These are phyloP conservation scores for Suhomyces xylopsoci DNA, from an alignment of 805 yeast genomes.

Conservation along the genomic window DNA sequence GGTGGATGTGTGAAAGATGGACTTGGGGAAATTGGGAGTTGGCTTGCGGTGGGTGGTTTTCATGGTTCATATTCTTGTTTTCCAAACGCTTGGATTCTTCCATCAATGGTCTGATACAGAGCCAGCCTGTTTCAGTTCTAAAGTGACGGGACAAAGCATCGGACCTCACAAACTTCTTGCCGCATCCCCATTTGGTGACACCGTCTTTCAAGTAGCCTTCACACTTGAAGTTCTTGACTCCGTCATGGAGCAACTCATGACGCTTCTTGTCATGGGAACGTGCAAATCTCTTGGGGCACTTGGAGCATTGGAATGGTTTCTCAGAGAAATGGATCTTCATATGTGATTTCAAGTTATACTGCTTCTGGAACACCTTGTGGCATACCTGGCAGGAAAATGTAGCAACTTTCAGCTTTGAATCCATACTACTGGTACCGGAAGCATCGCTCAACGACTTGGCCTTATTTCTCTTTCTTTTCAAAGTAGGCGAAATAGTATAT, in stretches of 20 bases:
- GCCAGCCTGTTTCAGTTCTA: conserved; percentile 70
- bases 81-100: conserved; percentile 49
- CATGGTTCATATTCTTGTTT: conserved; percentile 1
- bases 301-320: conserved; percentile 63
- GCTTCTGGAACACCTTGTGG: conserved; percentile 45
- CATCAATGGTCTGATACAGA: conserved; percentile 63
- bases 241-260: conserved; percentile 73
- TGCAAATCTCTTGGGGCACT: conserved; percentile 68
- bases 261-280: conserved; percentile 74
- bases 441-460: conserved; percentile 6
- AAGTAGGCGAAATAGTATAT: conserved; percentile 30
- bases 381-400: conserved; percentile 41
- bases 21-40: not conserved
- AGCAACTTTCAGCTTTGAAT: conserved; percentile 4
- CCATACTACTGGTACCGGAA: not conserved
- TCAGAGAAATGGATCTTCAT: conserved; percentile 59
- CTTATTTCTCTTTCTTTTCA: conserved; percentile 16
- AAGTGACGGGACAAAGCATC: conserved; percentile 78
- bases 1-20: not conserved
- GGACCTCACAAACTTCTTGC: conserved; percentile 68
- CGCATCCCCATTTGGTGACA: conserved; percentile 68
- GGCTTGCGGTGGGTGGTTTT: not conserved
- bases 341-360: conserved; percentile 49
- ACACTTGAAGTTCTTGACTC: conserved; percentile 67
- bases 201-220: conserved; percentile 59